Base-by-base conservation (phyloP, 352 stramenopile species). In the Sclerospora graminicola region DNA sequence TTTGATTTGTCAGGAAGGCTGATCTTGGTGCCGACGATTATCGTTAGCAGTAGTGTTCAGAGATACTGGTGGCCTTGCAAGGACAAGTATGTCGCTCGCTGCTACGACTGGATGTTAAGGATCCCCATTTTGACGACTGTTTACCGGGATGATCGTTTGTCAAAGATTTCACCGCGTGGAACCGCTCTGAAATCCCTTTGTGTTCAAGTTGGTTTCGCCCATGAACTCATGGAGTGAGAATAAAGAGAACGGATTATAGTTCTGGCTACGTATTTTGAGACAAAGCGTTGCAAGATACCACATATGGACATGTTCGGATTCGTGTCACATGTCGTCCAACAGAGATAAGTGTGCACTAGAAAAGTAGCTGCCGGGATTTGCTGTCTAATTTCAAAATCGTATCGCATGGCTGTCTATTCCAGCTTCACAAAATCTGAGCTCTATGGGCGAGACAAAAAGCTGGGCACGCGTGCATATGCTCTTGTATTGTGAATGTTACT, bases 121-220 rank as follows among this genome's bases (percentile, higher is more conserved):
- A 94, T 38, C 58, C 92, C 8, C 82, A 92, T 52, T 94, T 94
- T 40, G 82, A 94, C 24, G 82, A 92, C 51, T 94, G 82, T 18
- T 74, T 94, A 2, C 82, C 82, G 4, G 76, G 74, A 10, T 79
- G 81, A 0, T 89, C 82, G 14, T 94, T 91, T 31, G 82, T 92
- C 5, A 94, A 94, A 43, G 82, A 94, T 47, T 92, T 94, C 15
- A 92, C 82, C 1, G 77, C 92, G 11, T 94, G 82, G 82, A 94
- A 94, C 21, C 79, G 82, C 4, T 92, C 82, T 0, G 82, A 94
- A 54, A 94, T 92, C 36, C 82, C 80, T 8, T 64, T 94, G 34
- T 92, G 10, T 92, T 94, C 50, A 82, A 88, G 38, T 54, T 94
- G 5, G 68, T 91, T 20, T 89, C 80, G 1, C 85, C 76, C 2